A percentile compares a stretch with the other conserved stretches of the same genome.
phyloP scores from a whole-genome alignment of 1,284 basidiomycete species.

The Xerocomus minutiporus region DNA sequence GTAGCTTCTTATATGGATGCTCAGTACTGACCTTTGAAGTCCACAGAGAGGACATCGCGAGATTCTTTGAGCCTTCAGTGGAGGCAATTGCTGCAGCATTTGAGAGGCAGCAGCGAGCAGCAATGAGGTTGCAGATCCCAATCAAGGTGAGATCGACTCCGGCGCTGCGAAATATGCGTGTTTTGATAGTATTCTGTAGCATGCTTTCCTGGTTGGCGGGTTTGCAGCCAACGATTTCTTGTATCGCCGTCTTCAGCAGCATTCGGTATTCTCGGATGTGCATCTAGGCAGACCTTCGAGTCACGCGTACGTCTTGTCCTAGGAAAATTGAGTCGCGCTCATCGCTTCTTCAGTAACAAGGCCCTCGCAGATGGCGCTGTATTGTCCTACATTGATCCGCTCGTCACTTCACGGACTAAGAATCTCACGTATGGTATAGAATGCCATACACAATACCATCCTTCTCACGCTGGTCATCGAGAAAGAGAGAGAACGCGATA shows the following conservation, averaged over 20 bases:
- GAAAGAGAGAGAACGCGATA: slow-evolving; percentile 14
- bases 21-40: background rate
- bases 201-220: slow-evolving; percentile 39
- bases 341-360: slow-evolving; percentile 40
- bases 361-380: slow-evolving; percentile 53
- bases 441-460: slow-evolving; percentile 24
- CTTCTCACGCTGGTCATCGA: slow-evolving; percentile 32
- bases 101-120: slow-evolving; percentile 26
- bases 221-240: slow-evolving; percentile 43
- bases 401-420: slow-evolving; percentile 40
- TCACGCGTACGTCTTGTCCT: slow-evolving; percentile 32
- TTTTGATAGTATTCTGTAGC: background rate
- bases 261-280: background rate
- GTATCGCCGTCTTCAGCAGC: background rate
- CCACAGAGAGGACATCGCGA: background rate
- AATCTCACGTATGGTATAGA: slow-evolving; percentile 40
- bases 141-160: background rate
- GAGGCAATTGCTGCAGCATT: slow-evolving; percentile 31
- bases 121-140: background rate
- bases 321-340: background rate
- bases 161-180: background rate
- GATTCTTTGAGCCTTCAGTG: slow-evolving; percentile 33
- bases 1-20: slow-evolving; percentile 23
- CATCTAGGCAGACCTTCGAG: slow-evolving; percentile 10
- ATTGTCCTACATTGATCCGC: slow-evolving; percentile 46